A percentile compares a stretch with the other conserved stretches of the same genome.
These are phyloP conservation scores for Colletotrichum trifolii DNA, from an alignment of 2,329 filamentous ascomycete genomes.

Conservation along the genomic window DNA sequence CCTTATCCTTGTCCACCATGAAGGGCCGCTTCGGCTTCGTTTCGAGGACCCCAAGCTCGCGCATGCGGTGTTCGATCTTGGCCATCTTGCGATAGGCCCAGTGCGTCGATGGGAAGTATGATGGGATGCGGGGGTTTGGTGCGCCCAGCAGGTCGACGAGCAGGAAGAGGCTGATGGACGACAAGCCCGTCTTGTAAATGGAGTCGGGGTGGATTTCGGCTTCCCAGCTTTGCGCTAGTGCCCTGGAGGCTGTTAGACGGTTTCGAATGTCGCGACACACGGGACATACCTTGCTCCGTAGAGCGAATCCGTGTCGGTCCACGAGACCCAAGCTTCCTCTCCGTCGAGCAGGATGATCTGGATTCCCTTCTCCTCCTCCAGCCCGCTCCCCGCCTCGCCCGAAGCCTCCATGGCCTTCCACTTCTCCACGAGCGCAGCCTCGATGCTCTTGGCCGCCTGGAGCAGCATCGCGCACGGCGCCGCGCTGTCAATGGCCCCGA, in stretches of 20 bases:
- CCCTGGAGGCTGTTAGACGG: constrained; percentile 48
- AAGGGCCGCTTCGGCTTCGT: constrained; percentile 68
- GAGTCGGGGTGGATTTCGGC: constrained; percentile 74
- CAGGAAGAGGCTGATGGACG: constrained; percentile 87
- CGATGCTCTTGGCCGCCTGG: constrained; percentile 84
- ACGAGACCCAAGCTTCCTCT: constrained; percentile 88
- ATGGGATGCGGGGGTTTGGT: constrained; percentile 76
- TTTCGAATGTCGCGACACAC: background rate
- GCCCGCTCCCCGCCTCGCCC: constrained; percentile 60
- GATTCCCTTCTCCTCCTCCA: constrained; percentile 83
- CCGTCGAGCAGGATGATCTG: constrained; percentile 93
- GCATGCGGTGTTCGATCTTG: constrained; percentile 77
- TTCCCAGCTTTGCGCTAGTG: constrained; percentile 88
- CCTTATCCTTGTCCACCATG: constrained; percentile 71
- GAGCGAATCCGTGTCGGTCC: constrained; percentile 84
- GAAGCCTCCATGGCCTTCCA: constrained; percentile 79
- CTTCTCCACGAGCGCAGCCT: constrained; percentile 81
- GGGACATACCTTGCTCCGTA: constrained; percentile 81
- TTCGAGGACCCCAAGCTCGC: constrained; percentile 73
- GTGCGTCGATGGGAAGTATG: constrained; percentile 90
- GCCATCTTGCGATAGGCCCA: constrained; percentile 90
- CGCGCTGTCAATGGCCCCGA: constrained; percentile 93
- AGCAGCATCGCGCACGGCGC: constrained; percentile 94
- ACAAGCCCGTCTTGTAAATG: constrained; percentile 78
- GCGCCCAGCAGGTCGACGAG: constrained; percentile 90